These are phyloP conservation scores for Camillea tinctor DNA, from an alignment of 2,329 filamentous ascomycete species.

Conservation along the genomic window DNA sequence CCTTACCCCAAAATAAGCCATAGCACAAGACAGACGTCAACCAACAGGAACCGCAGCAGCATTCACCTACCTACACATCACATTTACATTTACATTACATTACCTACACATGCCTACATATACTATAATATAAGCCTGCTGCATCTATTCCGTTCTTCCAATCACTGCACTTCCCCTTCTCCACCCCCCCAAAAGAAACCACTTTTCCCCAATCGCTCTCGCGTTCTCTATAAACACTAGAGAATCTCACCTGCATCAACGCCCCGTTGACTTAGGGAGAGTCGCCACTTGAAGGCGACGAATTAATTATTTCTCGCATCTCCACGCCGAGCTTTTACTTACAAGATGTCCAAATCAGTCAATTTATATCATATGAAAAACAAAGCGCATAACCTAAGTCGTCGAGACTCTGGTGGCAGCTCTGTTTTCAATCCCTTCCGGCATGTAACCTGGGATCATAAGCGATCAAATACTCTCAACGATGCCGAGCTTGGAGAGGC, in stretches of 20 bases:
- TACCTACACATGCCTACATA: not conserved
- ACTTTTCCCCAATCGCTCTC: not conserved
- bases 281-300: not conserved
- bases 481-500: constrained; percentile 14
- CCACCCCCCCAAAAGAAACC: not conserved
- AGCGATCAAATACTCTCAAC: constrained; percentile 17
- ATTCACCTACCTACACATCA: too few species aligned
- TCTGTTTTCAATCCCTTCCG: constrained; percentile 18
- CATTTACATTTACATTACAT: not conserved
- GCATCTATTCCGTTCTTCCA: not conserved
- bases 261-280: not conserved
- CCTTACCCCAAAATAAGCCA: not conserved
- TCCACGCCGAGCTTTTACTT: constrained; percentile 6
- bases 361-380: constrained; percentile 18
- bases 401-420: constrained; percentile 19
- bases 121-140: not conserved
- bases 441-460: constrained; percentile 14
- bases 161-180: not conserved
- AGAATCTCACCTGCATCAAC: not conserved
- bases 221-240: too few species aligned
- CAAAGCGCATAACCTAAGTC: constrained; percentile 16
- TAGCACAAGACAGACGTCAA: too few species aligned
- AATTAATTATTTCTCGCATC: not conserved
- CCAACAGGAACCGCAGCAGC: too few species aligned
- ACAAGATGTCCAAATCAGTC: constrained; percentile 16